phyloP scores from a whole-genome alignment of 805 yeast species.

The Spencermartinsiella europaea region DNA sequence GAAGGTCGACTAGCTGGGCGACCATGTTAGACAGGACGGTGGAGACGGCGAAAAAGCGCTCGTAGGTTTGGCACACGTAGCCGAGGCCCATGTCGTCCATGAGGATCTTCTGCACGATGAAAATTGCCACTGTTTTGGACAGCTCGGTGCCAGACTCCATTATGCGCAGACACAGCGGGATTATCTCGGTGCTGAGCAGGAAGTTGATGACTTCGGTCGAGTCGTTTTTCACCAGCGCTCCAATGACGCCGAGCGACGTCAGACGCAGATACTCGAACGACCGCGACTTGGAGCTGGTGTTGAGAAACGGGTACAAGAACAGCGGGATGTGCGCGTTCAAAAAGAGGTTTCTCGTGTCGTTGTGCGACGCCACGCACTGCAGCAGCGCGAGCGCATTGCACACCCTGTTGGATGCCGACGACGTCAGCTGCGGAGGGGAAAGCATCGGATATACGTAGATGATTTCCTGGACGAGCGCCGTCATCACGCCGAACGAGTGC shows the following conservation, averaged over 20 bases:
- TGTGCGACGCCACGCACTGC: slow-evolving; percentile 96
- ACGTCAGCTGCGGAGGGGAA: slow-evolving; percentile 79
- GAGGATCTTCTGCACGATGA: slow-evolving; percentile 87
- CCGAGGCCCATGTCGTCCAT: slow-evolving; percentile 87
- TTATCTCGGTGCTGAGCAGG: slow-evolving; percentile 89
- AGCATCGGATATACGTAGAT: slow-evolving; percentile 84
- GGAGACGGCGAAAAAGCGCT: slow-evolving; percentile 89
- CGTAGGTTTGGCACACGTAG: slow-evolving; percentile 92
- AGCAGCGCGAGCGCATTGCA: slow-evolving; percentile 92
- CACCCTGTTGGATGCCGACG: slow-evolving; percentile 85
- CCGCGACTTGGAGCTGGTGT: slow-evolving; percentile 84
- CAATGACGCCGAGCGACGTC: slow-evolving; percentile 93
- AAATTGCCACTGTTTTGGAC: slow-evolving; percentile 93
- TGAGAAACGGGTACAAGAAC: slow-evolving; percentile 87
- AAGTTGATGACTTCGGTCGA: slow-evolving; percentile 92
- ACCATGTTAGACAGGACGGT: slow-evolving; percentile 85
- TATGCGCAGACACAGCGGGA: slow-evolving; percentile 87
- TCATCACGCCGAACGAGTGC: slow-evolving; percentile 97
- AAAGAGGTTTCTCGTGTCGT: slow-evolving; percentile 80
- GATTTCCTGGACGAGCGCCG: slow-evolving; percentile 83
- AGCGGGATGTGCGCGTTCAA: slow-evolving; percentile 88
- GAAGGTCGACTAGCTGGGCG: slow-evolving; percentile 69
- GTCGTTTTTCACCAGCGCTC: slow-evolving; percentile 93
- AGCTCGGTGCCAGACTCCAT: slow-evolving; percentile 95
- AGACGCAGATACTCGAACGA: slow-evolving; percentile 90